Base-by-base conservation (phyloP, 2,329 filamentous ascomycete species). In the Pleurostoma richardsiae region DNA sequence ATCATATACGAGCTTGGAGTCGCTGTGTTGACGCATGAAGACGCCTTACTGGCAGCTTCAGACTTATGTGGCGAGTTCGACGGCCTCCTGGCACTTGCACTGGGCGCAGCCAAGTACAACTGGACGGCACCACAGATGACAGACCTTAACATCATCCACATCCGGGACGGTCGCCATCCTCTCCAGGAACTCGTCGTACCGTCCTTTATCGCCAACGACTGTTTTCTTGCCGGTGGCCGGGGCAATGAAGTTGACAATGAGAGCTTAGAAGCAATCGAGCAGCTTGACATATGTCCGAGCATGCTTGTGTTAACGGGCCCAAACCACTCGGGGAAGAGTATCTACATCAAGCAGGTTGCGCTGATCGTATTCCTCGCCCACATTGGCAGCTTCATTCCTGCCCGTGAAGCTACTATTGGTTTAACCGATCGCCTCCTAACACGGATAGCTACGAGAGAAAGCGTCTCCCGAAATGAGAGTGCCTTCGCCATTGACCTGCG, bases 271-370 rank as follows among this genome's bases (percentile, higher is more conserved):
- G 19, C 28, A 27, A 45, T 47, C 26, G 45, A 44, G 19, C 49
- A 54, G 5, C 54, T 64, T 3, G 19, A 19, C 19, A 19, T 19
- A 19, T 19, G 19, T 19, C 82, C 87, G 10, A 89, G 79, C 53
- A 85, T 90, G 68, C 63, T 96, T 10, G 70, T 96, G 5, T 66
- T 99, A 57, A 97, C 94, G 0, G 94, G 94, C 0, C 91, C 94
- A 4, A 99, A 99, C 56, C 95, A 94, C 62, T 97, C 94, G 0
- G 94, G 94, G 0, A 99, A 99, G 65, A 97, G 90, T 56, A 82
- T 97, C 0, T 97, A 96, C 64, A 76, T 97, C 60, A 99, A 95
- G 64, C 92, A 99, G 63, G 81, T 89, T 30, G 94, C 91, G 4
- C 71, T 96, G 43, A 94, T 96, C 49, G 84, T 95, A 10, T 96